Base-by-base conservation (phyloP, 2,329 filamentous ascomycete species). In the Aspergillus tamarii region DNA sequence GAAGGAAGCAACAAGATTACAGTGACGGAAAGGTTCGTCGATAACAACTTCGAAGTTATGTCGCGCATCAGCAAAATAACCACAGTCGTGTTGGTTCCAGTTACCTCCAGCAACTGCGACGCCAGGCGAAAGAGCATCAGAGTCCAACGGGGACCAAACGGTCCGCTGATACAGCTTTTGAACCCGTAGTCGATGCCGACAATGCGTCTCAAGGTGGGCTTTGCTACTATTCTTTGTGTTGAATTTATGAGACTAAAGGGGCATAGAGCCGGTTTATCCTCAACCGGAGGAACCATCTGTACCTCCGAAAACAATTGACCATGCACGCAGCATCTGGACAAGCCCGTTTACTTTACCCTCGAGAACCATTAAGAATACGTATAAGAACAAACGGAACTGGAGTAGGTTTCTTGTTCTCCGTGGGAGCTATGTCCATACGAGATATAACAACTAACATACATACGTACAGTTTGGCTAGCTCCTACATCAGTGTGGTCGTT, bases 11-110 rank as follows among this genome's bases (percentile, higher is more conserved):
- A 63, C 39, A 77, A 72, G 58, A 69, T 78, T 9, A 66, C 72
- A 39, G 74, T 78, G 9, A 69, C 73, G 14, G 75, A 78, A 57
- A 78, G 70, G 77, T 78, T 21, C 21, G 67, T 60, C 14, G 6
- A 23, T 26, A 11, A 19, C 16, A 19, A 6, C 2, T 23, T 11
- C 3, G 0, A n/a, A 41, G 8, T n/a, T 26, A 19, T 34, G 8
- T 21, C 16, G 2, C 16, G 30, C 34, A 28, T 16, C 16, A 28
- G 41, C 16, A 34, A 34, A 54, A 6, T 39, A 43, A 52, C 43
- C 43, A 23, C 43, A 21, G 10, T 23, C n/a, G 3, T 11, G 16
- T 21, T 21, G n/a, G 19, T 69, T 67, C 3, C 21, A 68, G 45
- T 55, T 68, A 63, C 64, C 43, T 64, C 3, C 66, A 52, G 9